Evolutionary conservation across 805 yeast species (phyloP), one percentile per base, ranked within the genome.

Genomic region (Starmerella geochares): DNA sequence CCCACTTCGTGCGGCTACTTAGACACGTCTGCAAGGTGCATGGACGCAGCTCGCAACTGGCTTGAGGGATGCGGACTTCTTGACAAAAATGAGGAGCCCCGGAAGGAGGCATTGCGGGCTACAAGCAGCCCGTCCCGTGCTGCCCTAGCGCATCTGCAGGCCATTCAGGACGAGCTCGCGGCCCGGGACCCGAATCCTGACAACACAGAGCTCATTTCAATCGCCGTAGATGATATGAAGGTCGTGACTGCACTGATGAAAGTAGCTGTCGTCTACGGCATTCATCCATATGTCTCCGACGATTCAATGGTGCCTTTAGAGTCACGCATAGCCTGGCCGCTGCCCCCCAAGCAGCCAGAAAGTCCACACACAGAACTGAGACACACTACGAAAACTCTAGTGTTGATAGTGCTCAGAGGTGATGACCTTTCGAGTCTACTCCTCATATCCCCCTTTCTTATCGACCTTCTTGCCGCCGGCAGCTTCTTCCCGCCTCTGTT

Each of bases 181-280:
- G 24, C 33, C 13, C 23, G 13, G 13, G n/a, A 3, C 7, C 44
- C 17, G 2, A 32, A 40, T 25, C 40, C 17, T 3, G 13, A 14
- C 2, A 24, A 42, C n/a, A 28, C 8, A 8, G 45, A 60, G 21
- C 47, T 67, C 35, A 57, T 69, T 16, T 49, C 82, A 8, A 80
- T 90, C 14, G 85, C 96, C 0, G 70, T 90, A 9, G 87, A 86
- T 58, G 97, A 92, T 62, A 79, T 90, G 74, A 83, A 80, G 61
- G 74, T 77, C 3, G 75, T 92, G 49, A 81, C 83, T 31, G 75
- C 72, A 20, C 61, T 90, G 39, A 64, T 83, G 17, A 82, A 80
- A 54, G 51, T 82, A 10, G 69, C 88, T 1, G 76, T 87, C 0
- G 65, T 82, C 1, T 81, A 80, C 55, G 88, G 94, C 0, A 71